These are phyloP conservation scores for Metarhizium guizhouense DNA, from an alignment of 2,329 filamentous ascomycete genomes.

Conservation along the genomic window DNA sequence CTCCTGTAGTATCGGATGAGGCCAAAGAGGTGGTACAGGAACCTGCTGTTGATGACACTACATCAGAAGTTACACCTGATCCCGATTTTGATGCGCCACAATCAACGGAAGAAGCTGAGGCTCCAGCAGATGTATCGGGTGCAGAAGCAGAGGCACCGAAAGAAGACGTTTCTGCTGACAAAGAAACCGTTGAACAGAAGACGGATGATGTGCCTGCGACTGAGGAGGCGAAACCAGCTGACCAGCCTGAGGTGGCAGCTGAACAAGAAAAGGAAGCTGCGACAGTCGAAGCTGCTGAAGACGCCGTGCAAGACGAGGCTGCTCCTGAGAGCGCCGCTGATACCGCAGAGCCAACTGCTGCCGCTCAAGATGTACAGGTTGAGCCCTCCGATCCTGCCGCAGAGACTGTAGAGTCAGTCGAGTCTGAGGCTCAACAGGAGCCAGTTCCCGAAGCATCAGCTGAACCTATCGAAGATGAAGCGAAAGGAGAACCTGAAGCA, in stretches of 20 bases:
- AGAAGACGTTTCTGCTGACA: constrained; percentile 1
- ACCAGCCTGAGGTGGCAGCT: not conserved
- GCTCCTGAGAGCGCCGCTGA: not conserved
- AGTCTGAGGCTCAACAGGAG: not conserved
- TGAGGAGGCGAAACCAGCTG: constrained; percentile 1
- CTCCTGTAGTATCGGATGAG: not conserved
- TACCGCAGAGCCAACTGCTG: not conserved
- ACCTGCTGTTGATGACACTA: not conserved
- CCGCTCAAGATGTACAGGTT: constrained; percentile 1
- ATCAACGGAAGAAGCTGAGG: not conserved
- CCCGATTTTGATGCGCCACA: not conserved
- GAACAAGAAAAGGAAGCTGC: not conserved
- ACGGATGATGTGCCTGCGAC: not conserved
- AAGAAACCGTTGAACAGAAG: not conserved
- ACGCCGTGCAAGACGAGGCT: not conserved
- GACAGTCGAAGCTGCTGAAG: not conserved
- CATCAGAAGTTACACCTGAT: not conserved
- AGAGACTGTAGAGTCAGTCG: not conserved
- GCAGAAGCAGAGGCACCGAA: constrained; percentile 1
- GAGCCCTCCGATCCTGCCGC: constrained; percentile 1
- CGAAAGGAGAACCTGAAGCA: not conserved
- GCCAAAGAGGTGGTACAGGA: not conserved
- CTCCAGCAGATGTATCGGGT: constrained; percentile 2
- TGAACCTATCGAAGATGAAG: not conserved
- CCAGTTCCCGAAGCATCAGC: not conserved